Evolutionary conservation across 768 basidiomycete species (phyloP), one percentile per base, ranked within the genome.

Genomic region (Pleurotus citrinopileatus): DNA sequence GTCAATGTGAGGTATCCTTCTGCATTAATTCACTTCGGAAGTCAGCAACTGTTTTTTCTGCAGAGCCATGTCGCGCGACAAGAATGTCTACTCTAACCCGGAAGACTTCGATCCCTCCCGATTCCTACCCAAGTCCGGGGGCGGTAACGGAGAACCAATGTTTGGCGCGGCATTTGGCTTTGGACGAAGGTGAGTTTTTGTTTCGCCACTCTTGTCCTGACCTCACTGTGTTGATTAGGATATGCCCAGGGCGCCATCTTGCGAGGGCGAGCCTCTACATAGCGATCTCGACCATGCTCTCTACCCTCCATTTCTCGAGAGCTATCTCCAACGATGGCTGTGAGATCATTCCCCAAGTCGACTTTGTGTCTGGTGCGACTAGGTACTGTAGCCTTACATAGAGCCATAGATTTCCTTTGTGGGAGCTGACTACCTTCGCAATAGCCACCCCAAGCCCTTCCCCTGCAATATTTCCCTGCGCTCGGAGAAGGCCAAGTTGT

Each of bases 191-290:
- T 70, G 50, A 2, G 56, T 0, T 6, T 0, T 9, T 4, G 15
- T 20, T 15, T 9, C 17, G n/a, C 4, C 10, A 13, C 17, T 22
- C n/a, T 22, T 20, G 19, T 25, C 44, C 6, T 22, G 17, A 13
- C 17, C 15, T 34, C 7, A 32, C n/a, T 20, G 13, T 17, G 43
- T 44, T 4, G 10, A 7, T 15, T 46, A 80, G 79, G 52, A 70
- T 76, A 50, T 85, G 83, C 58, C 81, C 82, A 3, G 82, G 83
- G 10, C 68, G 76, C 36, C 69, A 79, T 56, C 74, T 84, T 42
- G 82, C 79, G 0, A 76, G 80, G 43, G 58, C 69, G 2, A 74
- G 67, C 47, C 59, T 79, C 17, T 84, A 73, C 74, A 62, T 74
- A 38, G 72, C 76, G 36, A 71, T 72, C 12, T 71, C 78, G 0